Evolutionary conservation across 371 early-diverging fungal genomes (phyloP).

Genomic region (Batkoa obscura): DNA sequence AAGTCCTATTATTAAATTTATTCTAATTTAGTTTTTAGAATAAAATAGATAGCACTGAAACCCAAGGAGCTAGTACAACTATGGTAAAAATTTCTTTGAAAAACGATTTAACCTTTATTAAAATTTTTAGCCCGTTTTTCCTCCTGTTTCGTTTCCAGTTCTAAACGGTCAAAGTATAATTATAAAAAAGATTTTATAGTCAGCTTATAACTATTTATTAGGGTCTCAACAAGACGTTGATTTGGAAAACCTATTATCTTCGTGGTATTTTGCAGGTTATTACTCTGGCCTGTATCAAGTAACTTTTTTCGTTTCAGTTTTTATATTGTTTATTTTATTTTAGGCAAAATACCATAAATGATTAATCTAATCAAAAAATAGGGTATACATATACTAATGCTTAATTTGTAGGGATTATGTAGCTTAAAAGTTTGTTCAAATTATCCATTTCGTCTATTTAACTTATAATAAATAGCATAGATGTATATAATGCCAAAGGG

Average conservation of each 20-base stretch:
- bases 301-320: not conserved
- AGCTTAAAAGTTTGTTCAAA: too few relatives aligned
- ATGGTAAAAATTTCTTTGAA: not conserved
- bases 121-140: not conserved
- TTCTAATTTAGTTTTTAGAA: not conserved
- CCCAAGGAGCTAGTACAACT: not conserved
- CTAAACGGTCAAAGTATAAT: not conserved
- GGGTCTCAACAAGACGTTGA: not conserved
- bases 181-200: not conserved
- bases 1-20: not conserved
- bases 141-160: not conserved
- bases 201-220: not conserved
- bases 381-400: too few relatives aligned
- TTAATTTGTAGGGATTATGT: too few relatives aligned
- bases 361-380: too few relatives aligned
- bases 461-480: too few relatives aligned
- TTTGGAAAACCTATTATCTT: conserved; percentile 32
- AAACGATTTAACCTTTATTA: not conserved
- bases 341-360: not conserved
- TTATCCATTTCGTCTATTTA: too few relatives aligned
- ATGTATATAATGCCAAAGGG: too few relatives aligned
- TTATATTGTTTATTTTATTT: not conserved
- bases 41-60: not conserved
- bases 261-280: conserved; percentile 63
- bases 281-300: conserved; percentile 51